These are phyloP conservation scores for Conringia planisiliqua DNA, from an alignment of 345 rosid species.

Conservation along the genomic window DNA sequence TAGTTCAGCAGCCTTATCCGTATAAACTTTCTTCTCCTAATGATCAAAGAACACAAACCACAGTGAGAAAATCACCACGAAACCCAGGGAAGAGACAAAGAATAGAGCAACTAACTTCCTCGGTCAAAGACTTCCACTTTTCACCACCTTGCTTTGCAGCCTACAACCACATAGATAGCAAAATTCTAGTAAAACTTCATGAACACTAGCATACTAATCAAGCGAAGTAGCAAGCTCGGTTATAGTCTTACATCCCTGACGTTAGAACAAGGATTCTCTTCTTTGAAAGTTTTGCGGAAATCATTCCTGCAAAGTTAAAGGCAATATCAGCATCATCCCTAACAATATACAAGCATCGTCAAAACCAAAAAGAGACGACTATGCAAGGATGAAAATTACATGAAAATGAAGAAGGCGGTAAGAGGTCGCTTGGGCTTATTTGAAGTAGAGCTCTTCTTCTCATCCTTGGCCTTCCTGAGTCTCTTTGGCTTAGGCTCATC, in stretches of 20 bases:
- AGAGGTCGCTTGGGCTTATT: conserved; percentile 73
- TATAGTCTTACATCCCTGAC: conserved; percentile 51
- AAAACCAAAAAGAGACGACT: neutral
- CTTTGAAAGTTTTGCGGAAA: conserved; percentile 61
- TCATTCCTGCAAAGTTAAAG: conserved; percentile 50
- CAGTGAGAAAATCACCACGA: neutral
- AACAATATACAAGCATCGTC: neutral
- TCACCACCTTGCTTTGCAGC: conserved; percentile 82
- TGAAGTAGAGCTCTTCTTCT: conserved; percentile 41
- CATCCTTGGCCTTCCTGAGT: conserved; percentile 37
- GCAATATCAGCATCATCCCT: neutral
- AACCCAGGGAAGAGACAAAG: neutral
- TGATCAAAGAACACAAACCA: neutral
- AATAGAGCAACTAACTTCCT: conserved; percentile 51
- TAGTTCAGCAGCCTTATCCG: conserved; percentile 69
- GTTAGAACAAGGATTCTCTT: conserved; percentile 54
- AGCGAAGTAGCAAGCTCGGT: neutral
- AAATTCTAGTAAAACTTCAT: neutral
- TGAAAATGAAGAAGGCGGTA: conserved; percentile 85
- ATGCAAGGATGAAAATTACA: conserved; percentile 35
- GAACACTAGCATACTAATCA: neutral
- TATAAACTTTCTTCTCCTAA: conserved; percentile 74
- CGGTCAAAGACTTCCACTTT: conserved; percentile 74
- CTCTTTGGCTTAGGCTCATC: conserved; percentile 74
- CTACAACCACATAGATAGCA: conserved; percentile 25